Evolutionary conservation across 2,329 filamentous ascomycete genomes (phyloP), one percentile per base, ranked within the genome.

Genomic region (Pseudogymnoascus sp.): DNA sequence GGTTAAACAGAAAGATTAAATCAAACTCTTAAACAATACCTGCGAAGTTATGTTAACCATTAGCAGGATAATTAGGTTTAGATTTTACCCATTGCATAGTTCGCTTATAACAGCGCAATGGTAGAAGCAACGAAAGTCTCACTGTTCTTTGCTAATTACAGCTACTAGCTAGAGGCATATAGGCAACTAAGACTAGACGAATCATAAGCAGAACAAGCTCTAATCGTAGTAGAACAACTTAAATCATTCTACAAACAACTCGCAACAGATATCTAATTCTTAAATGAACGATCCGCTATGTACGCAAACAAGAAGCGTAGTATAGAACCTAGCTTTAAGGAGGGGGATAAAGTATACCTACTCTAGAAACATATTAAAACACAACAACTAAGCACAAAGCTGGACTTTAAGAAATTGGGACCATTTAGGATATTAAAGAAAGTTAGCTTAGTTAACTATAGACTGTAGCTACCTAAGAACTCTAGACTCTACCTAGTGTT

Each of bases 11-110:
- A 65, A 35, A 10, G 55, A 12, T 14, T 52, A 21, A 66, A 65
- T 31, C 8, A 63, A 10, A 61, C 45, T n/a, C 12, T 64, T 2
- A 45, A 66, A 33, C 2, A 19, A 8, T 66, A 66, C n/a, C 31
- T 66, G 2, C 0, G 49, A 14, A 58, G 6, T 6, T 65, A 66
- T 59, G 26, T 61, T 8, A 63, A 65, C 29, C 61, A 66, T 37
- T 12, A 55, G 11, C 21, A 65, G 33, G 35, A 63, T 14, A 37
- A 64, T 14, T 63, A 55, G 59, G 60, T 61, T 19, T 19, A 62
- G 19, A 43, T 60, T 7, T 38, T 66, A 12, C 49, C 37, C 3
- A 19, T 64, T 11, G 59, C 23, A 29, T 5, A 66, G 19, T 66
- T 66, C 11, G 33, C 35, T 29, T 62, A 63, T n/a, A 64, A 64